Percentiles rank a stretch among this genome's conserved stretches.
Conservation (phyloP, 148 eudicot species). For the Fagopyrum esculentum region DNA sequence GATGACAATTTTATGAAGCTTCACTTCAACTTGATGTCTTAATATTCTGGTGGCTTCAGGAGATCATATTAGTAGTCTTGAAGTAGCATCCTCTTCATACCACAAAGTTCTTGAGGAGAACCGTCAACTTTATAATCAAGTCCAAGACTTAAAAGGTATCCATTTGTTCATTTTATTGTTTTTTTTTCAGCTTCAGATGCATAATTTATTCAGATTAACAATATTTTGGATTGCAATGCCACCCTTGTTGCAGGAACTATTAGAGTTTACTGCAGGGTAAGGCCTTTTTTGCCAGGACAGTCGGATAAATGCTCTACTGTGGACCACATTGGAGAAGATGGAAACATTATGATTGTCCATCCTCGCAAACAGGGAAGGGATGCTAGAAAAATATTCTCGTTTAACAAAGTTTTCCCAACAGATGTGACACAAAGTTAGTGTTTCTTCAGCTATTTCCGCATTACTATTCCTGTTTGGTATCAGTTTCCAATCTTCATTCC, state of each 20-base stretch:
- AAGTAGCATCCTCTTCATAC: constrained; percentile 75
- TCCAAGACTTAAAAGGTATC: constrained; percentile 92
- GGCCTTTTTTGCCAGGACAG: constrained; percentile 67
- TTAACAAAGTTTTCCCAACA: constrained; percentile 81
- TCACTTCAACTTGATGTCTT: constrained; percentile 7
- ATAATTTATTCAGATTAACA: not conserved
- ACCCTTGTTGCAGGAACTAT: constrained; percentile 50
- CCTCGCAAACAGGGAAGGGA: constrained; percentile 84
- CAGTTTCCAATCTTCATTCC: not conserved
- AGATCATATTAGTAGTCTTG: constrained; percentile 64
- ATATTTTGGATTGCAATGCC: not conserved
- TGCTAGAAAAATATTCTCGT: constrained; percentile 64
- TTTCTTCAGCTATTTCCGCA: not conserved
- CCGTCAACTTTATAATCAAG: constrained; percentile 76
- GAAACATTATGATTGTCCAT: constrained; percentile 80
- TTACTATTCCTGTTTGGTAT: not conserved
- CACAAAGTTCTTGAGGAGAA: constrained; percentile 93
- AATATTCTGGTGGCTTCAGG: constrained; percentile 27
- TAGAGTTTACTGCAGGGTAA: constrained; percentile 90
- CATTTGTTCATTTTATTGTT: not conserved
- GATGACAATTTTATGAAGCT: not conserved
- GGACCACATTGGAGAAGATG: constrained; percentile 91
- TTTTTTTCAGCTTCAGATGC: not conserved
- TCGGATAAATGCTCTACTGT: constrained; percentile 55
- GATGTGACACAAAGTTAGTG: constrained; percentile 72